phyloP scores from a whole-genome alignment of 805 yeast genomes.

The Myxozyma neglecta region DNA sequence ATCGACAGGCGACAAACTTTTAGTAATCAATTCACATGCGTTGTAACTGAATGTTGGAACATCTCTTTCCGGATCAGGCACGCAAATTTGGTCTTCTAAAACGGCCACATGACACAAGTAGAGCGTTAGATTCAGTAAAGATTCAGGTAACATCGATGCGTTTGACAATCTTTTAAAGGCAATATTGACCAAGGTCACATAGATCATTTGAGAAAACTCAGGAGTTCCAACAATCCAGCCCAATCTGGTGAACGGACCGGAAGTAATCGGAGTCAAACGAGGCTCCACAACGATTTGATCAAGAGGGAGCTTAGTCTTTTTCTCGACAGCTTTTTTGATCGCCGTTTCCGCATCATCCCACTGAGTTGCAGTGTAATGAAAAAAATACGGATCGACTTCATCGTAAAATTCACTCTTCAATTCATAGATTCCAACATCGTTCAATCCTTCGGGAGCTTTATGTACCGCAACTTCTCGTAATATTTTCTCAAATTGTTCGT shows the following conservation, averaged over 20 bases:
- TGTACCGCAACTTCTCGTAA: constrained; percentile 59
- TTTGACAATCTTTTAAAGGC: constrained; percentile 13
- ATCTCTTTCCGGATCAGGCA: constrained; percentile 8
- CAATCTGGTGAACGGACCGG: constrained; percentile 39
- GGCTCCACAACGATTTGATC: constrained; percentile 63
- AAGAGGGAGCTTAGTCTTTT: constrained; percentile 43
- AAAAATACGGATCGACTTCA: constrained; percentile 76
- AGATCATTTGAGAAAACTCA: constrained; percentile 31
- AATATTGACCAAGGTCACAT: constrained; percentile 18
- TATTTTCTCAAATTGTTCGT: constrained; percentile 68
- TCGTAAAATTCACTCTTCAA: constrained; percentile 57
- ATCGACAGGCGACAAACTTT: constrained; percentile 10
- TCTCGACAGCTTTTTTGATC: constrained; percentile 53
- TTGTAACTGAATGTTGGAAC: constrained; percentile 20
- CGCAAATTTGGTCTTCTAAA: constrained; percentile 44
- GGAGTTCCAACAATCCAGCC: constrained; percentile 33
- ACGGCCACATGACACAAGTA: constrained; percentile 69
- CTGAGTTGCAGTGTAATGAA: constrained; percentile 72
- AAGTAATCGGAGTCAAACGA: constrained; percentile 37
- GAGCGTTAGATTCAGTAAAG: constrained; percentile 56
- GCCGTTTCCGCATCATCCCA: constrained; percentile 79
- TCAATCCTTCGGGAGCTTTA: constrained; percentile 58
- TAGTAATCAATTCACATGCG: constrained; percentile 10
- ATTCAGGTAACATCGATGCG: constrained; percentile 48
- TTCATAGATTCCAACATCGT: constrained; percentile 64